Percentiles rank a stretch among this genome's conserved stretches.
These are phyloP conservation scores for Syncephalis plumigaleata DNA, from an alignment of 371 early-diverging fungal genomes.

Conservation along the genomic window DNA sequence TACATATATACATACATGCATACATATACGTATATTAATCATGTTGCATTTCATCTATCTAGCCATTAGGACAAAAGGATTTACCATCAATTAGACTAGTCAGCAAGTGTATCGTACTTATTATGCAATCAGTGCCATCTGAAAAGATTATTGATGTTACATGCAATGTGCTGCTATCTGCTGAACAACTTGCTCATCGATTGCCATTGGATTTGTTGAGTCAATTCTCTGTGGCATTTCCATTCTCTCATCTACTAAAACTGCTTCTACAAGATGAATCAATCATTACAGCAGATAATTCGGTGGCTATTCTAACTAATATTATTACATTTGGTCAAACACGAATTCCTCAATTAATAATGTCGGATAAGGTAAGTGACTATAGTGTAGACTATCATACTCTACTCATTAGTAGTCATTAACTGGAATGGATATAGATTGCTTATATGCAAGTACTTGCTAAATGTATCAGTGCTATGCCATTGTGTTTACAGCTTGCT, in stretches of 20 bases:
- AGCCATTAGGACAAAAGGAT: too few relatives aligned
- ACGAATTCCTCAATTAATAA: conserved; percentile 13
- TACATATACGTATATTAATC: too few relatives aligned
- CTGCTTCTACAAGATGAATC: conserved; percentile 9
- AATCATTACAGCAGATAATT: not conserved
- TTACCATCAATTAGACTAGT: too few relatives aligned
- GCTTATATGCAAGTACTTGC: conserved; percentile 10
- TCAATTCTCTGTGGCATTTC: conserved; percentile 15
- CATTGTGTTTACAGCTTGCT: not conserved
- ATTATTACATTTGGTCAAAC: conserved; percentile 22
- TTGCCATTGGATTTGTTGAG: conserved; percentile 16
- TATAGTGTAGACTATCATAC: not conserved
- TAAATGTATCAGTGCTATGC: conserved; percentile 7
- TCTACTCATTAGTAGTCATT: too few relatives aligned
- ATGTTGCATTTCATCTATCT: too few relatives aligned
- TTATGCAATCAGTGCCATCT: not conserved
- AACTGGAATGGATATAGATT: conserved; percentile 3
- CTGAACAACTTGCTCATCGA: conserved; percentile 20
- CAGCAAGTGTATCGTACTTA: too few relatives aligned
- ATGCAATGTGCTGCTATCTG: conserved; percentile 13
- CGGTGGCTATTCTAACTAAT: conserved; percentile 17
- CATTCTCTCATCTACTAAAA: conserved; percentile 15
- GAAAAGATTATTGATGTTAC: conserved; percentile 8
- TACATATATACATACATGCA: too few relatives aligned
- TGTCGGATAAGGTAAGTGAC: not conserved